phyloP scores from a whole-genome alignment of 2,329 filamentous ascomycete genomes.

The Scortechinia acanthostroma region DNA sequence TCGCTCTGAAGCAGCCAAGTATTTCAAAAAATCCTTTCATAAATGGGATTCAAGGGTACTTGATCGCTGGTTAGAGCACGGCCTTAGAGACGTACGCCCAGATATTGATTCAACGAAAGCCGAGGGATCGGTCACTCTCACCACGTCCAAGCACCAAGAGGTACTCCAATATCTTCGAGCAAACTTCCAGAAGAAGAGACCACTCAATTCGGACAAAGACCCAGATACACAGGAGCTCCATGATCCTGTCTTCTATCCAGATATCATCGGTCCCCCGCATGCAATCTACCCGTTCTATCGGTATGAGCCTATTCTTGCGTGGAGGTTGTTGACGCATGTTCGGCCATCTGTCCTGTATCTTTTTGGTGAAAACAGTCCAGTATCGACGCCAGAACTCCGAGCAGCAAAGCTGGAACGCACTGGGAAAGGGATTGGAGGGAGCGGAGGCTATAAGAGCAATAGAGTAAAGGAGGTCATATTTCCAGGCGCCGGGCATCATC shows the following conservation, averaged over 20 bases:
- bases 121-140: not conserved
- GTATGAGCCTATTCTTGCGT: not conserved
- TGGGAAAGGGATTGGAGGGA: not conserved
- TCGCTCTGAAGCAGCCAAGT: not conserved
- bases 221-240: not conserved
- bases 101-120: not conserved
- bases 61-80: not conserved
- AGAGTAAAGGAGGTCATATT: not conserved
- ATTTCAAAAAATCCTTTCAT: not conserved
- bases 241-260: not conserved
- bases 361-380: no score
- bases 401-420: not conserved
- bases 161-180: not conserved
- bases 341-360: not conserved
- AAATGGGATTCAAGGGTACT: not conserved
- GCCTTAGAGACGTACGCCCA: not conserved
- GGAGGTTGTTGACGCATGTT: not conserved
- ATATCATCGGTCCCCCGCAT: not conserved
- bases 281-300: not conserved
- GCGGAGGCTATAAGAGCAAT: not conserved
- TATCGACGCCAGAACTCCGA: no score
- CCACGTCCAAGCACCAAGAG: not conserved
- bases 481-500: not conserved
- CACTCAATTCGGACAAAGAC: not conserved
- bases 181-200: not conserved